phyloP scores from a whole-genome alignment of 116 monocot genomes.

The Iris pallida region DNA sequence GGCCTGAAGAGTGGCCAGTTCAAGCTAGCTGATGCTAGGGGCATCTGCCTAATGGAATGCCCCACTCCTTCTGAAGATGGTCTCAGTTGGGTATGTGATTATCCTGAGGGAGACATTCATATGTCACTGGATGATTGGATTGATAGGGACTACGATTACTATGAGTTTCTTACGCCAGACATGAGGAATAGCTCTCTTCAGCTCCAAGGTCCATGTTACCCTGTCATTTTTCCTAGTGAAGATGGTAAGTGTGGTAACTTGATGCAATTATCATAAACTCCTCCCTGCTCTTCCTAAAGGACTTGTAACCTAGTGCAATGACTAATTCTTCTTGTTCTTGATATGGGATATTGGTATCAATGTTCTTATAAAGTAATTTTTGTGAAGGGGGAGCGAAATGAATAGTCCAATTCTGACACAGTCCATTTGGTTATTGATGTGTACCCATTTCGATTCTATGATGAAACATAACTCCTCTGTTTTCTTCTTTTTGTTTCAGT shows the following conservation, averaged over 20 bases:
- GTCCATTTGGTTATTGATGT: no score
- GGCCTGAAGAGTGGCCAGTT: constrained; percentile 60
- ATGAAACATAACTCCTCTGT: no score
- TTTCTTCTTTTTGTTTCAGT: constrained; percentile 32
- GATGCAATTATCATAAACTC: neutral
- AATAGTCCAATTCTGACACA: no score
- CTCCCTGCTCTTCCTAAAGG: neutral
- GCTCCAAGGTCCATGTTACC: constrained; percentile 98
- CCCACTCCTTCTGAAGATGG: constrained; percentile 83
- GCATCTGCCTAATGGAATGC: constrained; percentile 98
- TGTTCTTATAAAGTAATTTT: no score
- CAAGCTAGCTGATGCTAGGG: constrained; percentile 68
- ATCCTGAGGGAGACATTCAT: constrained; percentile 93
- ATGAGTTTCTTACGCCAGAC: constrained; percentile 89
- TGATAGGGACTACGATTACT: constrained; percentile 92
- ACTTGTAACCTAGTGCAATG: neutral
- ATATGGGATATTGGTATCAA: no score
- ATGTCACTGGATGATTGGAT: constrained; percentile 95
- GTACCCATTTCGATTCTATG: no score
- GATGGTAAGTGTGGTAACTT: constrained; percentile 57
- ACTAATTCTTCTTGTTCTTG: neutral
- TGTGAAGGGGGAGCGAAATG: no score
- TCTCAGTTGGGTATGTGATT: constrained; percentile 89
- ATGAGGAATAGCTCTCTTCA: constrained; percentile 96
- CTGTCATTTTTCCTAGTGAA: constrained; percentile 91